Evolutionary conservation across 495 filamentous ascomycete genomes (phyloP).

Genomic region (Cudoniella acicularis): DNA sequence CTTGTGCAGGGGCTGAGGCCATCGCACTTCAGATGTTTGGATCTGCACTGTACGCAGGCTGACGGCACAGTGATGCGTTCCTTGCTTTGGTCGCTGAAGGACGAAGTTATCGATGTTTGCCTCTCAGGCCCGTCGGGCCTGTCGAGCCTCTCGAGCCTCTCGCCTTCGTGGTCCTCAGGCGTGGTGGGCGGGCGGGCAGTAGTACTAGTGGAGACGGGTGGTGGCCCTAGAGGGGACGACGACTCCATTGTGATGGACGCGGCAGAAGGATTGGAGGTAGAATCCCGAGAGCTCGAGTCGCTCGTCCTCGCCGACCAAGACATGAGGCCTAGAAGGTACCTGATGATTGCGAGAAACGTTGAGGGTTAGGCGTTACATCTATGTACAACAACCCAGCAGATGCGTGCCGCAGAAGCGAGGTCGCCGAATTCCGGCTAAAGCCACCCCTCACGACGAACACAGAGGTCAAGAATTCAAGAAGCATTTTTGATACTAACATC

Average conservation of each 20-base stretch:
- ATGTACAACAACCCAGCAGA: too few species aligned
- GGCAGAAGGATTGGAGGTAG: neutral
- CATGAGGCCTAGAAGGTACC: neutral
- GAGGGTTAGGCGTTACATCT: too few species aligned
- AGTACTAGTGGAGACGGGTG: neutral
- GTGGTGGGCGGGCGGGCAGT: neutral
- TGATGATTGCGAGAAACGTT: neutral
- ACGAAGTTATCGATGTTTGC: neutral
- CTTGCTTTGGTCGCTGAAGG: slow-evolving; percentile 1
- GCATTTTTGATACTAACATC: too few species aligned
- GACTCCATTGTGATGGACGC: neutral
- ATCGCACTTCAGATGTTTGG: slow-evolving; percentile 28
- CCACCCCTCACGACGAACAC: too few species aligned
- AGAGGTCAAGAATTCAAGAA: too few species aligned
- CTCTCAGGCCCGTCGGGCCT: too few species aligned
- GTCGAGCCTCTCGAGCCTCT: too few species aligned
- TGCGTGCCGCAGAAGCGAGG: too few species aligned
- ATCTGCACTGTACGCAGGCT: slow-evolving; percentile 24
- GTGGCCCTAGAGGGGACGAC: neutral
- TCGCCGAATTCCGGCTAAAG: too few species aligned
- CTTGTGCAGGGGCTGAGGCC: slow-evolving; percentile 22
- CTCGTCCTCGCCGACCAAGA: slow-evolving; percentile 6
- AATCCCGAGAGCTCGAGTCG: neutral
- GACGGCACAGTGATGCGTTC: slow-evolving; percentile 22
- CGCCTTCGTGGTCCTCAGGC: too few species aligned